A percentile compares a stretch with the other conserved stretches of the same genome.
phyloP scores from a whole-genome alignment of 1,284 basidiomycete genomes.

The Ceratobasidium sp. region DNA sequence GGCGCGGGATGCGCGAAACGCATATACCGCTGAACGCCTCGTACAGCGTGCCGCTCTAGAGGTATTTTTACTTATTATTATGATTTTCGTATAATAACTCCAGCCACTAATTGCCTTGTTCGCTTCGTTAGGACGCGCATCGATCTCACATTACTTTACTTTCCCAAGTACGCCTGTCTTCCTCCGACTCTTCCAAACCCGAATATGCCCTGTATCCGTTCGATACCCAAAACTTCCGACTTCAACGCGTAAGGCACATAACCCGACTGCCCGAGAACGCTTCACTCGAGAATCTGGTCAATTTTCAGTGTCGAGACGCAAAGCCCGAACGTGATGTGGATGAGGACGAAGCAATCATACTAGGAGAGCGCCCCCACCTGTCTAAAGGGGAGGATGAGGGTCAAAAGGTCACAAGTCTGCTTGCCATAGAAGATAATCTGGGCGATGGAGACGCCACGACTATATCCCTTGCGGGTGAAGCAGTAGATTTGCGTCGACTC shows the following conservation, averaged over 20 bases:
- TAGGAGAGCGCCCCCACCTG: not conserved
- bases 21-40: slow-evolving; percentile 30
- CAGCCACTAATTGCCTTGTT: too few relatives aligned
- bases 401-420: not conserved
- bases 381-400: not conserved
- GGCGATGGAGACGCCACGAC: not conserved
- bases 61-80: not conserved
- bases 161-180: not conserved
- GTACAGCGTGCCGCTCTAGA: slow-evolving; percentile 29
- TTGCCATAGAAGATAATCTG: not conserved
- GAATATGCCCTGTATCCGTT: slow-evolving; percentile 30
- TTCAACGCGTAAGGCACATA: slow-evolving; percentile 10
- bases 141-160: slow-evolving; percentile 2
- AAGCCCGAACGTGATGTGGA: not conserved
- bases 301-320: not conserved
- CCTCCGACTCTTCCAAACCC: too few relatives aligned
- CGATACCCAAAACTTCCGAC: slow-evolving; percentile 7
- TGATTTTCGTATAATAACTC: too few relatives aligned
- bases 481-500: not conserved
- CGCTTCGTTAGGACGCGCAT: slow-evolving; percentile 5
- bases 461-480: not conserved
- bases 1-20: slow-evolving; percentile 6
- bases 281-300: not conserved
- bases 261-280: not conserved
- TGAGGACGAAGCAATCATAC: slow-evolving; percentile 16